These are phyloP conservation scores for Juglanconis sp. DNA, from an alignment of 2,329 filamentous ascomycete genomes.

Conservation along the genomic window DNA sequence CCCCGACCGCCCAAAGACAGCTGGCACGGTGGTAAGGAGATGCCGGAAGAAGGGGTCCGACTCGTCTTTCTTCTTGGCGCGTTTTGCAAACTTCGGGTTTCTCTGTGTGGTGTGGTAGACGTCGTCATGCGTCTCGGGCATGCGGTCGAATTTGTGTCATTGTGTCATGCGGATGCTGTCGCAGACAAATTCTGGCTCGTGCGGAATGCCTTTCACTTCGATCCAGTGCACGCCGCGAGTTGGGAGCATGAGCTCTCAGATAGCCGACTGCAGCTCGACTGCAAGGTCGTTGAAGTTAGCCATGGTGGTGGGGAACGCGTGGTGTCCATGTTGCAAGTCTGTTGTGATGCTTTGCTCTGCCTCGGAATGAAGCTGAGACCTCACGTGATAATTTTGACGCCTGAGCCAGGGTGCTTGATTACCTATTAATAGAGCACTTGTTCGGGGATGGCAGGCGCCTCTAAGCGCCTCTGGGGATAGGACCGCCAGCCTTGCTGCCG, in stretches of 20 bases:
- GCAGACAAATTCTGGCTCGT: neutral
- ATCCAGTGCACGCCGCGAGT: neutral
- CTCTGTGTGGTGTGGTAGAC: neutral
- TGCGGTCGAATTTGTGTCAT: neutral
- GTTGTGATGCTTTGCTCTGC: neutral
- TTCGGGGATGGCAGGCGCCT: no score
- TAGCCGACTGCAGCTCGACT: neutral
- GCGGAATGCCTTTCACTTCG: neutral
- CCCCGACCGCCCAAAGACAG: neutral
- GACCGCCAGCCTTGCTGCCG: no score
- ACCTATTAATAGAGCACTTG: no score
- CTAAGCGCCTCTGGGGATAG: no score
- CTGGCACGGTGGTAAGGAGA: neutral
- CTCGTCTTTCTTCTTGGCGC: neutral
- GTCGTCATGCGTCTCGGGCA: neutral
- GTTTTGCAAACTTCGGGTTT: neutral
- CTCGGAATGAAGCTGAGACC: no score
- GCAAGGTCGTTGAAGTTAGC: constrained; percentile 1
- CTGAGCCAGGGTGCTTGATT: no score
- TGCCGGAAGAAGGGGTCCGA: neutral
- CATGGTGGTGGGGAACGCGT: neutral
- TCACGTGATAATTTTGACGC: no score
- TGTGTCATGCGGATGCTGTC: neutral
- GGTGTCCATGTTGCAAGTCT: neutral
- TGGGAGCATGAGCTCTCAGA: neutral